Conservation (phyloP, 768 basidiomycete genomes). For the Pleurotus ostreatus region DNA sequence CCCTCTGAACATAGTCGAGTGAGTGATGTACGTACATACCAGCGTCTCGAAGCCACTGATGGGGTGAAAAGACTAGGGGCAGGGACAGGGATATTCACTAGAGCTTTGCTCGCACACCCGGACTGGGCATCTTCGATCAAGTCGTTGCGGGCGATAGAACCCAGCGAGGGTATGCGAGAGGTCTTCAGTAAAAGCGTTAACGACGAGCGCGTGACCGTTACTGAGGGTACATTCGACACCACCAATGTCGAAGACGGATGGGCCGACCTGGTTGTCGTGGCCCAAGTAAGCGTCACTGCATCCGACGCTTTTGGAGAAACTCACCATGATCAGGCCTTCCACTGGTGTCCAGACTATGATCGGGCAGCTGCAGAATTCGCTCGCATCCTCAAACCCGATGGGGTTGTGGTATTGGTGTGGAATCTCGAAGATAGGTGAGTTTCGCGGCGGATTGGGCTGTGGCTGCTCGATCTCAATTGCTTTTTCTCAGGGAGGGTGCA, state of each 20-base stretch:
- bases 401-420: constrained; percentile 77
- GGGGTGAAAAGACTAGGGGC: constrained; percentile 58
- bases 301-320: background rate
- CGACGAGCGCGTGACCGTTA: constrained; percentile 48
- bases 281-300: constrained; percentile 45
- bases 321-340: constrained; percentile 64
- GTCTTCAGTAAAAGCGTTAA: constrained; percentile 54
- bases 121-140: constrained; percentile 48
- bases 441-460: background rate
- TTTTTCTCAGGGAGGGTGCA: constrained; percentile 42
- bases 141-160: constrained; percentile 71
- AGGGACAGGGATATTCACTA: constrained; percentile 88
- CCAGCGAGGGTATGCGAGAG: constrained; percentile 81
- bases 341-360: constrained; percentile 86
- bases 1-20: constrained; percentile 70
- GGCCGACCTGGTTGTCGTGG: constrained; percentile 78
- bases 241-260: constrained; percentile 59
- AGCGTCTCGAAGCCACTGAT: background rate
- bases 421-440: constrained; percentile 80
- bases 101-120: constrained; percentile 66
- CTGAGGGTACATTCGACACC: constrained; percentile 69
- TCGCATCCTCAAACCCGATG: constrained; percentile 75
- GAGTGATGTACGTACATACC: constrained; percentile 18
- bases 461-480: background rate
- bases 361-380: constrained; percentile 72